A percentile compares a stretch with the other conserved stretches of the same genome.
Evolutionary conservation across 768 basidiomycete genomes (phyloP).

Genomic region (Austroboletus eburneus): DNA sequence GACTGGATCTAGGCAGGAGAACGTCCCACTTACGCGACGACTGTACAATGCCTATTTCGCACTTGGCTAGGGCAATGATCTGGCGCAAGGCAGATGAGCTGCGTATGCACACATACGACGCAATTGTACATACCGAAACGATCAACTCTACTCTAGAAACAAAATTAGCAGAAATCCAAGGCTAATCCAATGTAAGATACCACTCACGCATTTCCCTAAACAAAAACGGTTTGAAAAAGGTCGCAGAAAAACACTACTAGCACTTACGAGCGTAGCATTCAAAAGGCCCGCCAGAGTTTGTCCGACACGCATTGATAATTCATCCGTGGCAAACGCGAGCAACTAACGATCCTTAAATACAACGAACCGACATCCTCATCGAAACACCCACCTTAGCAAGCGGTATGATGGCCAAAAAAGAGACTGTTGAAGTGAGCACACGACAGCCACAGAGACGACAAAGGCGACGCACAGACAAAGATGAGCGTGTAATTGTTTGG

Average conservation of each 20-base stretch:
- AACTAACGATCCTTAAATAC: constrained; percentile 39
- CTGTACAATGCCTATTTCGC: constrained; percentile 78
- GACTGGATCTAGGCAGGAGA: not conserved
- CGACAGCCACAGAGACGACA: not conserved
- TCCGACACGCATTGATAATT: constrained; percentile 76
- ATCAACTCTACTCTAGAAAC: constrained; percentile 52
- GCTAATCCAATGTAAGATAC: too few relatives aligned
- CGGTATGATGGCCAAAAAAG: constrained; percentile 80
- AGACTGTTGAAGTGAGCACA: constrained; percentile 40
- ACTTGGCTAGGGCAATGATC: constrained; percentile 80
- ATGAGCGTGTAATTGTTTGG: constrained; percentile 53
- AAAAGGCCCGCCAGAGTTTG: constrained; percentile 80
- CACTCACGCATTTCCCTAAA: constrained; percentile 31
- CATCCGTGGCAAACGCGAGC: constrained; percentile 82
- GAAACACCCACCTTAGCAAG: constrained; percentile 58
- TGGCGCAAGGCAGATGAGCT: constrained; percentile 24
- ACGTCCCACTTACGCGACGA: constrained; percentile 54
- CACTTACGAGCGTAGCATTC: constrained; percentile 75
- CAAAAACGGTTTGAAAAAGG: not conserved
- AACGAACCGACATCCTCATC: not conserved
- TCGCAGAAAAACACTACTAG: not conserved
- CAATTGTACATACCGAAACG: constrained; percentile 50
- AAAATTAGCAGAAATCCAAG: not conserved
- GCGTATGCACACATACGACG: not conserved
- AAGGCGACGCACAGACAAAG: constrained; percentile 61